phyloP scores from a whole-genome alignment of 2,329 filamentous ascomycete genomes.

The Aureobasidium melanogenum region DNA sequence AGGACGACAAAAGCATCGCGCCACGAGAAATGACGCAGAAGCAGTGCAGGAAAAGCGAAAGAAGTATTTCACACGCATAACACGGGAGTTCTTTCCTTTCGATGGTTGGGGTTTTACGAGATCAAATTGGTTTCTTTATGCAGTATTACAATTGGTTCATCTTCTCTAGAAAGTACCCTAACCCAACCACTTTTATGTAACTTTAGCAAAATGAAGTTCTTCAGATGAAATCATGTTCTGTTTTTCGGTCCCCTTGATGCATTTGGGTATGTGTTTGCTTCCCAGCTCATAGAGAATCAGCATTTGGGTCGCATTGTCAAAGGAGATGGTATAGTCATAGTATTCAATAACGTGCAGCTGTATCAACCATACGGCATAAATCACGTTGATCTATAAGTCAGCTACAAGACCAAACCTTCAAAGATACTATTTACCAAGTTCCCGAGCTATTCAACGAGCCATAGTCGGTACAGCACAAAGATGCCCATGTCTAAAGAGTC shows the following conservation, averaged over 20 bases:
- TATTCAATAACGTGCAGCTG: too few species aligned
- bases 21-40: background rate
- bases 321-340: too few species aligned
- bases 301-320: too few species aligned
- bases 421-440: background rate
- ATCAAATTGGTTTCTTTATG: background rate
- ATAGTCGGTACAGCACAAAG: background rate
- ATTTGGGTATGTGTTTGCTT: too few species aligned
- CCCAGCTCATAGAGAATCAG: too few species aligned
- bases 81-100: background rate
- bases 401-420: too few species aligned
- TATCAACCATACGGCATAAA: background rate
- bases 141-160: slow-evolving; percentile 1
- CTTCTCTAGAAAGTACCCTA: background rate
- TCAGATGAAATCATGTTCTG: background rate
- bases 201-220: background rate
- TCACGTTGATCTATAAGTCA: background rate
- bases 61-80: background rate
- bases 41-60: background rate
- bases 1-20: background rate
- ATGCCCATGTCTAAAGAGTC: background rate
- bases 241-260: background rate
- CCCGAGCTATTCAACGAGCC: too few species aligned
- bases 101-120: background rate
- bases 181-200: background rate